Evolutionary conservation across 805 yeast species (phyloP).

Genomic region (Kregervanrija pseudodelftensis): DNA sequence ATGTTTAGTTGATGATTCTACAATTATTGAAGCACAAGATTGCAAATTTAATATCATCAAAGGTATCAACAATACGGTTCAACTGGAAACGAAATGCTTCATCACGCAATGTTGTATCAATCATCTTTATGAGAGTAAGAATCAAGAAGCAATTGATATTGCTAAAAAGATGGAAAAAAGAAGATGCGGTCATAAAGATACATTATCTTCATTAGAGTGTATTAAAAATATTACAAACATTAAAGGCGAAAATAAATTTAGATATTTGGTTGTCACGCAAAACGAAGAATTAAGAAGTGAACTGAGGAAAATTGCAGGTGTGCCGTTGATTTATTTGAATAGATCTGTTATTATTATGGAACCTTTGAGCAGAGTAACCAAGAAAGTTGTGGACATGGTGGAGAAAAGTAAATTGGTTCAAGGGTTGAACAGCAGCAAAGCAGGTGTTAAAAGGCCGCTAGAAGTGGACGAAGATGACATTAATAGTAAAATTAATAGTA

Average conservation of each 20-base stretch:
- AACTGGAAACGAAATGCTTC: constrained; percentile 81
- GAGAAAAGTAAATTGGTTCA: constrained; percentile 65
- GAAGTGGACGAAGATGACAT: constrained; percentile 14
- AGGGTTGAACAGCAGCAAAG: constrained; percentile 68
- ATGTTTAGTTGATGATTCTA: constrained; percentile 75
- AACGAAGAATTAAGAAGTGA: constrained; percentile 59
- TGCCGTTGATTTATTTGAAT: constrained; percentile 81
- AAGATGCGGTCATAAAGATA: constrained; percentile 70
- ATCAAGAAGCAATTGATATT: constrained; percentile 68
- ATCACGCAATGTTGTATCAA: constrained; percentile 95
- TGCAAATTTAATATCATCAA: constrained; percentile 74
- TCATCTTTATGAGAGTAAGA: constrained; percentile 62
- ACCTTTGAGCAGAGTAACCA: constrained; percentile 74
- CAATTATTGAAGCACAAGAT: constrained; percentile 57
- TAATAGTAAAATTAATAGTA: constrained; percentile 10
- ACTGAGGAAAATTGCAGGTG: constrained; percentile 77
- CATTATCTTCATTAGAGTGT: constrained; percentile 63
- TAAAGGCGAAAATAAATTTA: constrained; percentile 77
- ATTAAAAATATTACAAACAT: constrained; percentile 61
- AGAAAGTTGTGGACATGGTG: constrained; percentile 35
- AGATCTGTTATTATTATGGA: constrained; percentile 95
- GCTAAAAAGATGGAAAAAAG: constrained; percentile 88
- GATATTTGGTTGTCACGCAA: constrained; percentile 86
- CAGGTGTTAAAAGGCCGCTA: constrained; percentile 31
- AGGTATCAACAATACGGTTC: constrained; percentile 74